These are phyloP conservation scores for Agastache rugosa DNA, from an alignment of 257 asterid species.

Conservation along the genomic window DNA sequence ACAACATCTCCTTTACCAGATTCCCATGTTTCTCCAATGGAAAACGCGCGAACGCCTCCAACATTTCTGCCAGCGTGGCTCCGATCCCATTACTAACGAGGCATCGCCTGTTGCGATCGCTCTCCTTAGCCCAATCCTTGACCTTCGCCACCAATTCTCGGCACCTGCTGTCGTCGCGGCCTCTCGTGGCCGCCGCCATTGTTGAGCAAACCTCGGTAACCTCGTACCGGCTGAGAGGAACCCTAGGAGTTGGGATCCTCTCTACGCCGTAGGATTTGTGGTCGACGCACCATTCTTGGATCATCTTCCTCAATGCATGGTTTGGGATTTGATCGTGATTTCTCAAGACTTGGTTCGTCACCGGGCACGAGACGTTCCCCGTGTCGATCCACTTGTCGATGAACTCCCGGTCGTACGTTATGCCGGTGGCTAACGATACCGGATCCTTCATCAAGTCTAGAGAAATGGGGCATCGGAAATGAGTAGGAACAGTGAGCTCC, in stretches of 20 bases:
- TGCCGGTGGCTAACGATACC: slow-evolving; percentile 61
- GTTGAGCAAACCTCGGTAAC: slow-evolving; percentile 47
- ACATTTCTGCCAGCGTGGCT: slow-evolving; percentile 37
- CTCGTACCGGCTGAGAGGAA: slow-evolving; percentile 51
- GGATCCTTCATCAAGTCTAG: slow-evolving; percentile 71
- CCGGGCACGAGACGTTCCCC: slow-evolving; percentile 54
- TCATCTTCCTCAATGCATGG: slow-evolving; percentile 69
- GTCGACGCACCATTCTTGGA: slow-evolving; percentile 87
- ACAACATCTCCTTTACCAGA: slow-evolving; percentile 50
- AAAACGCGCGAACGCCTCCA: slow-evolving; percentile 51
- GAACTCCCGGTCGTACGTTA: slow-evolving; percentile 64
- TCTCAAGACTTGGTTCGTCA: slow-evolving; percentile 56
- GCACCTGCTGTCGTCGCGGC: slow-evolving; percentile 40
- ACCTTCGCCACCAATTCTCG: slow-evolving; percentile 51
- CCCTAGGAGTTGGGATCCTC: slow-evolving; percentile 80
- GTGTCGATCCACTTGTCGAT: slow-evolving; percentile 63
- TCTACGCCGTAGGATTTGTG: slow-evolving; percentile 67
- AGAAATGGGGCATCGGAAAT: slow-evolving; percentile 63
- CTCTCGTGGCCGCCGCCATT: slow-evolving; percentile 38
- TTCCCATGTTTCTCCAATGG: slow-evolving; percentile 30
- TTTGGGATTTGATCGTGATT: slow-evolving; percentile 62
- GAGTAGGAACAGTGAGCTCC: slow-evolving; percentile 46
- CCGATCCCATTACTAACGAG: slow-evolving; percentile 59
- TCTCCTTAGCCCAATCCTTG: slow-evolving; percentile 56
- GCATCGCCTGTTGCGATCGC: slow-evolving; percentile 69